phyloP scores from a whole-genome alignment of 1,284 basidiomycete genomes.

The Xerocomus nothofagi region DNA sequence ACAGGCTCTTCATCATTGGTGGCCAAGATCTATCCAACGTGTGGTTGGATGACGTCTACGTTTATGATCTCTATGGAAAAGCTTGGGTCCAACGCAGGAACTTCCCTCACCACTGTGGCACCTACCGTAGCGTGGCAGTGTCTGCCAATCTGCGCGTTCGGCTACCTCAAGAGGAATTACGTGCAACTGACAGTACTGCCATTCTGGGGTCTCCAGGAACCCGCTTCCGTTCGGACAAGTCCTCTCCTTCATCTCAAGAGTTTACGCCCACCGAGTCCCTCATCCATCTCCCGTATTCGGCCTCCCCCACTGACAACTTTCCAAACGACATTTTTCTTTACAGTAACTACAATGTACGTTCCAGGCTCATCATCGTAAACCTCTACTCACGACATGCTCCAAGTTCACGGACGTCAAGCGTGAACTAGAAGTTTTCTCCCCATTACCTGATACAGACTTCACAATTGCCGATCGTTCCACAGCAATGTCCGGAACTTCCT shows the following conservation, averaged over 20 bases:
- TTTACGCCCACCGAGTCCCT: slow-evolving; percentile 61
- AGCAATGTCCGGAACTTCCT: slow-evolving; percentile 70
- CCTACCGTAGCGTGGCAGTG: slow-evolving; percentile 88
- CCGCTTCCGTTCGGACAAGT: slow-evolving; percentile 53
- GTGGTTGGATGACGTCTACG: slow-evolving; percentile 90
- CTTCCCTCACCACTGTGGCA: slow-evolving; percentile 88
- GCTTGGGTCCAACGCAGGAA: slow-evolving; percentile 78
- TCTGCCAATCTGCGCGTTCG: slow-evolving; percentile 68
- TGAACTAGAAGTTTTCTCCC: slow-evolving; percentile 85
- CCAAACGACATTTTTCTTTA: slow-evolving; percentile 81
- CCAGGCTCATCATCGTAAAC: slow-evolving; percentile 14
- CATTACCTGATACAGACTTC: slow-evolving; percentile 70
- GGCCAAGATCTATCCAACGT: slow-evolving; percentile 90
- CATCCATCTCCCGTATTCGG: slow-evolving; percentile 73
- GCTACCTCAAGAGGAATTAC: slow-evolving; percentile 61
- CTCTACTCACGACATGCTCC: slow-evolving; percentile 21
- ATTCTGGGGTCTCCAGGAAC: slow-evolving; percentile 55
- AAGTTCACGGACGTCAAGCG: slow-evolving; percentile 94
- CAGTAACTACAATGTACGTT: slow-evolving; percentile 84
- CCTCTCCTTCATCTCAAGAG: slow-evolving; percentile 38
- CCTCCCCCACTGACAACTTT: slow-evolving; percentile 66
- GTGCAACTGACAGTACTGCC: slow-evolving; percentile 40
- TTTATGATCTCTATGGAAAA: slow-evolving; percentile 73
- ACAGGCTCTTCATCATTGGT: slow-evolving; percentile 89
- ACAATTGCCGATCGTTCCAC: slow-evolving; percentile 72